Conservation (phyloP, 2,329 filamentous ascomycete species). For the Colletotrichum orchidophilum region DNA sequence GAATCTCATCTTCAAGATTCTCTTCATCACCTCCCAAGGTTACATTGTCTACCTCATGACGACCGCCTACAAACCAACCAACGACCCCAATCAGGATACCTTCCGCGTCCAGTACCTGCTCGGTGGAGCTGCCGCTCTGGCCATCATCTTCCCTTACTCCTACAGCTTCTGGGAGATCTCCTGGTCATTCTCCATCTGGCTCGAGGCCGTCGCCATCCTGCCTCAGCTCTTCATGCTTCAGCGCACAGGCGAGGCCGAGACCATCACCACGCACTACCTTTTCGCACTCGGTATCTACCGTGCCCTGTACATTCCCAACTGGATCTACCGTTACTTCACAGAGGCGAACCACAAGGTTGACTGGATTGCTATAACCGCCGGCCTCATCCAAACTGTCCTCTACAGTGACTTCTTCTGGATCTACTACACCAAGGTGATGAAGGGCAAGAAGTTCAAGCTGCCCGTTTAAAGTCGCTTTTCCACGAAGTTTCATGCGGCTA, state of each 20-base stretch:
- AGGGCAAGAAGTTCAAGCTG: constrained; percentile 88
- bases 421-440: constrained; percentile 96
- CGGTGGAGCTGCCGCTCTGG: constrained; percentile 80
- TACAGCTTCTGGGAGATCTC: constrained; percentile 87
- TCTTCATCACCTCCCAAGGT: constrained; percentile 89
- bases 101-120: constrained; percentile 97
- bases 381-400: constrained; percentile 90
- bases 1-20: constrained; percentile 94
- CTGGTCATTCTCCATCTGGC: constrained; percentile 98
- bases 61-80: constrained; percentile 95
- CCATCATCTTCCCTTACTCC: constrained; percentile 83
- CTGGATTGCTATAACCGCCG: constrained; percentile 87
- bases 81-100: constrained; percentile 96
- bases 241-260: constrained; percentile 96
- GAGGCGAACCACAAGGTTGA: constrained; percentile 80
- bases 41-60: constrained; percentile 99
- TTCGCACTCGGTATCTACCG: constrained; percentile 93
- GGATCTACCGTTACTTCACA: constrained; percentile 89
- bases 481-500: neutral
- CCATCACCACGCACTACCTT: constrained; percentile 98
- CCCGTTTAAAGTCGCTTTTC: constrained; percentile 68
- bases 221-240: constrained; percentile 99
- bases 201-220: constrained; percentile 95
- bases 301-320: constrained; percentile 97
- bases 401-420: constrained; percentile 99